Base-by-base conservation (phyloP, 192 early-diverging fungal species). In the Jimgerdemannia flammicorona region DNA sequence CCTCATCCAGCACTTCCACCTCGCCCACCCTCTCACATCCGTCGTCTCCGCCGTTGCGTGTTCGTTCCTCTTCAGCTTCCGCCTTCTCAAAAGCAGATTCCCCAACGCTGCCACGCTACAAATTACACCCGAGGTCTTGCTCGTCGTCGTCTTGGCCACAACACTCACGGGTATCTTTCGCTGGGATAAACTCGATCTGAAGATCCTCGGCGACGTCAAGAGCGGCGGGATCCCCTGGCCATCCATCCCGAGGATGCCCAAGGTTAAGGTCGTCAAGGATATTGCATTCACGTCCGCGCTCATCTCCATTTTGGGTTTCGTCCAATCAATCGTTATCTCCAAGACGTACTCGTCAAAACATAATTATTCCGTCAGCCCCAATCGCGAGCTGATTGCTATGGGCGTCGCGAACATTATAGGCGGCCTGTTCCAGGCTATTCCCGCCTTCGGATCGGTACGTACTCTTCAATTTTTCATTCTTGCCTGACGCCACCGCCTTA, bases 271-370 rank as follows among this genome's bases (percentile, higher is more conserved):
- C 66, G 72, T 95, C 64, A 91, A 90, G 68, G 87, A 88, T 74
- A 80, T 97, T 59, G 82, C 97, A 71, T 86, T 96, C 17, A 93
- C 94, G 3, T 89, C 95, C 3, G 93, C 95, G 69, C 85, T 98
- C 19, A 96, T 98, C 70, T 92, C 98, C 54, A 91, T 98, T 80
- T 94, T 99, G 77, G 98, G 98, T 3, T 97, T 99, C 79, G 97
- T 99, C 20, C 97, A 99, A 83, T 95, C 95, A 40, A 93, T 99
- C 75, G 96, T 93, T 40, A 93, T 97, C 19, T 92, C 96, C 3
- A 96, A 98, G 78, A 95, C 95, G 41, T 98, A 96, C 79, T 92
- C 96, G 0, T 91, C 90, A 71, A 90, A 94, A 66, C 93, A 97
- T 85, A 94, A 96, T 81, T 98, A 98, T 75, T 83, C 91, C 6